Percentiles rank a stretch among this genome's conserved stretches.
Conservation (phyloP, 306 rosid genomes). For the Sicyos edulis region DNA sequence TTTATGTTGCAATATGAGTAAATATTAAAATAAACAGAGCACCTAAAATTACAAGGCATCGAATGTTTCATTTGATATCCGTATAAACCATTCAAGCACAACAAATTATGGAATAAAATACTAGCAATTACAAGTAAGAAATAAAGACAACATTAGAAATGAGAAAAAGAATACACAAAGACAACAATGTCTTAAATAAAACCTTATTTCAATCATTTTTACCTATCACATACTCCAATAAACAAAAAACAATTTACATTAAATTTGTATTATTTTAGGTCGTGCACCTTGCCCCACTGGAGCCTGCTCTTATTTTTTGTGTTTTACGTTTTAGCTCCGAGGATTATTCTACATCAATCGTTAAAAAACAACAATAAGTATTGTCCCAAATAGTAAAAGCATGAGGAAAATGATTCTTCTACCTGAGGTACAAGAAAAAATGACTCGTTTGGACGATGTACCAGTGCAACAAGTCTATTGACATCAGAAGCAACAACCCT, state of each 20-base stretch:
- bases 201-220: neutral
- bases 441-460: conserved; percentile 85
- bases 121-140: conserved; percentile 14
- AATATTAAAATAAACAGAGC: neutral
- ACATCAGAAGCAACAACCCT: conserved; percentile 47
- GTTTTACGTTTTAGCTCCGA: neutral
- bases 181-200: conserved; percentile 6
- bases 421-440: conserved; percentile 83
- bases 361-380: neutral
- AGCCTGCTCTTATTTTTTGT: neutral
- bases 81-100: neutral
- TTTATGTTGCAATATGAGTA: neutral
- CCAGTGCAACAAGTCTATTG: conserved; percentile 65
- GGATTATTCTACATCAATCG: neutral
- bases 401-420: conserved; percentile 17
- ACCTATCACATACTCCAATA: neutral
- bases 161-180: neutral
- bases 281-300: neutral
- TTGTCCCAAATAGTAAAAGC: neutral
- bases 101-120: neutral
- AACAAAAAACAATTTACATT: neutral
- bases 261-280: conserved; percentile 10
- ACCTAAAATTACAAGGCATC: neutral
- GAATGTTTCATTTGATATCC: neutral
- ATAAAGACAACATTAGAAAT: neutral